A percentile compares a stretch with the other conserved stretches of the same genome.
Evolutionary conservation across 2,329 filamentous ascomycete genomes (phyloP).

Genomic region (Sporothrix sp.): DNA sequence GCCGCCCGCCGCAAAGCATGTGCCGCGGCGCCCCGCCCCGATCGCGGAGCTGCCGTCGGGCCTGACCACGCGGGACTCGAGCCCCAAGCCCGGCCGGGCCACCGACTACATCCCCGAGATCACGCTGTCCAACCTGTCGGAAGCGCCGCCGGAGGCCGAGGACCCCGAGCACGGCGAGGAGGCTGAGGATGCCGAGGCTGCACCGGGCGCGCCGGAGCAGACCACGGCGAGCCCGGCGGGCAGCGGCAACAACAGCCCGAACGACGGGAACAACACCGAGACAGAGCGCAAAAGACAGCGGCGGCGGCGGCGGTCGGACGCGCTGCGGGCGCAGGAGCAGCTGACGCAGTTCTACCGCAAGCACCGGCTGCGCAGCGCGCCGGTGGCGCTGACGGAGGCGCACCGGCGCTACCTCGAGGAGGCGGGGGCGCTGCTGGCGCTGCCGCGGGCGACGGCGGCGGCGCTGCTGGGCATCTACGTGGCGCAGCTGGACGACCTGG

Average conservation of each 20-base stretch:
- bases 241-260: no score
- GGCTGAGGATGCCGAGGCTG: no score
- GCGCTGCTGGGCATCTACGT: not conserved
- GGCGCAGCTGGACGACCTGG: not conserved
- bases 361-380: not conserved
- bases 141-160: not conserved
- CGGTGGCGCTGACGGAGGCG: not conserved
- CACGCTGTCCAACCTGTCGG: not conserved
- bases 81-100: not conserved
- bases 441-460: not conserved
- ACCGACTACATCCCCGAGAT: conserved; percentile 7
- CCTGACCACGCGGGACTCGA: not conserved
- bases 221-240: no score
- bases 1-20: no score
- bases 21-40: no score
- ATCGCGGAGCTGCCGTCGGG: not conserved
- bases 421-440: not conserved
- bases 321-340: not conserved
- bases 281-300: not conserved
- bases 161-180: no score
- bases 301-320: not conserved
- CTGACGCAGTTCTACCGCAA: not conserved
- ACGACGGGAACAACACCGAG: not conserved
- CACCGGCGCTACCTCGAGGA: not conserved
- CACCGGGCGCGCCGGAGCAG: no score